A percentile compares a stretch with the other conserved stretches of the same genome.
Evolutionary conservation across 2,329 filamentous ascomycete species (phyloP).

Genomic region (Myriosclerotinia duriaeana): DNA sequence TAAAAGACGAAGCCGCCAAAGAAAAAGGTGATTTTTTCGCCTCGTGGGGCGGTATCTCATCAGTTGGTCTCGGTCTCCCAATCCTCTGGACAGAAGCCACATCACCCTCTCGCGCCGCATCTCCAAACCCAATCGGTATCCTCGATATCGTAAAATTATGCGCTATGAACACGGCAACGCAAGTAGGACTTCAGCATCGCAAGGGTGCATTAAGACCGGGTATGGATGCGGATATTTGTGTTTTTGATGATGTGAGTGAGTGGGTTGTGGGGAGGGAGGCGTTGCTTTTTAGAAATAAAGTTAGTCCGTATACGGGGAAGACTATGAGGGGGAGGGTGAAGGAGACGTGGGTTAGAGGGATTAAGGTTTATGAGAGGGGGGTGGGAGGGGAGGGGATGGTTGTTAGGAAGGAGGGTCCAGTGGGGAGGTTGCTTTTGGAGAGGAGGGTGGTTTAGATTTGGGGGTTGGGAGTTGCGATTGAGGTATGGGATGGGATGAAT

Average conservation of each 20-base stretch:
- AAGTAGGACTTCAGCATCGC: conserved; percentile 77
- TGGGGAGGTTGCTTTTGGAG: conserved; percentile 53
- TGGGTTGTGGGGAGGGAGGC: conserved; percentile 74
- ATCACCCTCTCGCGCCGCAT: conserved; percentile 33
- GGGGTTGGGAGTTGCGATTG: background rate
- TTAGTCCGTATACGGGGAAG: conserved; percentile 54
- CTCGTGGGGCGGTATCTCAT: conserved; percentile 95
- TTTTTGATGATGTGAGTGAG: conserved; percentile 81
- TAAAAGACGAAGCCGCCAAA: conserved; percentile 42
- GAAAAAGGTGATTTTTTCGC: conserved; percentile 83
- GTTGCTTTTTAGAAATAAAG: conserved; percentile 66
- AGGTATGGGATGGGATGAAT: background rate
- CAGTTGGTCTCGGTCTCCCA: conserved; percentile 85
- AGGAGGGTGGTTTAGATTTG: conserved; percentile 35
- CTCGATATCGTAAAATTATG: conserved; percentile 84
- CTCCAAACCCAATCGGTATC: conserved; percentile 44
- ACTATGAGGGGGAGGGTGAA: conserved; percentile 54
- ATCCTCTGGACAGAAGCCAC: conserved; percentile 68
- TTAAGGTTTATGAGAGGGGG: conserved; percentile 38
- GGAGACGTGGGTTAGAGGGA: conserved; percentile 41
- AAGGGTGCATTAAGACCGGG: conserved; percentile 83
- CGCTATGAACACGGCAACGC: conserved; percentile 79
- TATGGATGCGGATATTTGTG: conserved; percentile 85
- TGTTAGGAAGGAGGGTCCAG: conserved; percentile 45
- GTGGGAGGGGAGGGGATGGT: conserved; percentile 47